Evolutionary conservation across 192 early-diverging fungal genomes (phyloP).

Genomic region (Mortierella antarctica): DNA sequence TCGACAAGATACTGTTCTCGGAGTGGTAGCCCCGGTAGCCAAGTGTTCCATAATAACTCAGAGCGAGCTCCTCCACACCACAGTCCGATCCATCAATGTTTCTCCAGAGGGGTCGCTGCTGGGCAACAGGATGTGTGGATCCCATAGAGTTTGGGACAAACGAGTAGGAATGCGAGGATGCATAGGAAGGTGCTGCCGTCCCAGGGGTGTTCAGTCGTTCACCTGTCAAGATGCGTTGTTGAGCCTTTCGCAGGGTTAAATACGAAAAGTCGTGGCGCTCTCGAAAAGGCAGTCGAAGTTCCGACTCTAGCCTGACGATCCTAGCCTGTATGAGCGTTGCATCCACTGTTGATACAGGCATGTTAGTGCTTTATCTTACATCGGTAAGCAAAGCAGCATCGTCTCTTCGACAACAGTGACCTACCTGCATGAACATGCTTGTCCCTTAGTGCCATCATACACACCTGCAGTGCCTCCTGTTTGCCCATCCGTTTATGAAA

Average conservation of each 20-base stretch:
- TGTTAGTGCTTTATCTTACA: neutral
- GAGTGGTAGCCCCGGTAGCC: slow-evolving; percentile 74
- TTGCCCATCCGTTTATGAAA: slow-evolving; percentile 40
- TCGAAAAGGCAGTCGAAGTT: slow-evolving; percentile 56
- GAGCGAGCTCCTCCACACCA: slow-evolving; percentile 70
- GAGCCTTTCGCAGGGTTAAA: slow-evolving; percentile 41
- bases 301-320: slow-evolving; percentile 57
- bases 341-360: slow-evolving; percentile 40
- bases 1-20: slow-evolving; percentile 70
- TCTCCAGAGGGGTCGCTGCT: slow-evolving; percentile 54
- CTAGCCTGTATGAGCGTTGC: slow-evolving; percentile 51
- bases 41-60: slow-evolving; percentile 70
- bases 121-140: slow-evolving; percentile 10
- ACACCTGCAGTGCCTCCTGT: slow-evolving; percentile 61
- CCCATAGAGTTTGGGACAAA: slow-evolving; percentile 32
- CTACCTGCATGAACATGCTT: slow-evolving; percentile 66
- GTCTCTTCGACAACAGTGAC: neutral
- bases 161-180: slow-evolving; percentile 29
- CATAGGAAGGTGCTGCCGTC: slow-evolving; percentile 42
- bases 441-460: slow-evolving; percentile 70
- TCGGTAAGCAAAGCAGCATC: neutral
- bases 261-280: slow-evolving; percentile 66
- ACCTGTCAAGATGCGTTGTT: slow-evolving; percentile 53
- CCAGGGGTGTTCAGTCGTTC: slow-evolving; percentile 53
- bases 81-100: slow-evolving; percentile 68